phyloP scores from a whole-genome alignment of 2,329 filamentous ascomycete species.

The Cryphonectria carpinicola region DNA sequence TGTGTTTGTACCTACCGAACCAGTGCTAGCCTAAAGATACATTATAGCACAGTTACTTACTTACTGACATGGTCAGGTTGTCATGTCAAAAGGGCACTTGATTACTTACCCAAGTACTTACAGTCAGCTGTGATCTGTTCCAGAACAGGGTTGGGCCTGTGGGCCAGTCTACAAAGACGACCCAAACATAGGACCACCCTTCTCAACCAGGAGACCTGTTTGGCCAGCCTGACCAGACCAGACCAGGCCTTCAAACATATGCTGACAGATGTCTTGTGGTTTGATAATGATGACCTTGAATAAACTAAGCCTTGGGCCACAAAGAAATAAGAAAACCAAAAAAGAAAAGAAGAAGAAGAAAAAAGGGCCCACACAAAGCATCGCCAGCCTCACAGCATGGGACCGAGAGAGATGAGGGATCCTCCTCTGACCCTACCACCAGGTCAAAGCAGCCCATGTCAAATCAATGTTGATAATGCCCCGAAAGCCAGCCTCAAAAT shows the following conservation, averaged over 20 bases:
- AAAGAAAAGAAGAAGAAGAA: not conserved
- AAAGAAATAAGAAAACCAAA: not conserved
- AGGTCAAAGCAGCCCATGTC: not conserved
- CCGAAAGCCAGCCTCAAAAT: constrained; percentile 8
- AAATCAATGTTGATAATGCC: not conserved
- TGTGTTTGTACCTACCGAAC: not conserved
- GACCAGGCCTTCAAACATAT: not conserved
- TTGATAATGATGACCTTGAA: not conserved
- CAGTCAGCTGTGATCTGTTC: not conserved
- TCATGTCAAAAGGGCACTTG: not conserved
- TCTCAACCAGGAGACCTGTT: not conserved
- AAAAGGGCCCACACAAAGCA: not conserved
- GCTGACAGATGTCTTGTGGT: not conserved
- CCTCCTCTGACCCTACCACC: constrained; percentile 1
- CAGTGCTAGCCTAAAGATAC: not conserved
- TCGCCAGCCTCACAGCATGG: not conserved
- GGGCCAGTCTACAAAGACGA: not conserved
- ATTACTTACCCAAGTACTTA: not conserved
- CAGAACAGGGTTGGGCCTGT: not conserved
- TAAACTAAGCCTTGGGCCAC: not conserved
- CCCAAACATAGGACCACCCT: not conserved
- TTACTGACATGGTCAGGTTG: not conserved
- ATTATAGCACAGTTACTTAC: not conserved
- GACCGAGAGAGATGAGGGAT: constrained; percentile 4
- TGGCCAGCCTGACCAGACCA: not conserved